Conservation (phyloP, 257 asterid species). For the Solanum corneliomulleri region DNA sequence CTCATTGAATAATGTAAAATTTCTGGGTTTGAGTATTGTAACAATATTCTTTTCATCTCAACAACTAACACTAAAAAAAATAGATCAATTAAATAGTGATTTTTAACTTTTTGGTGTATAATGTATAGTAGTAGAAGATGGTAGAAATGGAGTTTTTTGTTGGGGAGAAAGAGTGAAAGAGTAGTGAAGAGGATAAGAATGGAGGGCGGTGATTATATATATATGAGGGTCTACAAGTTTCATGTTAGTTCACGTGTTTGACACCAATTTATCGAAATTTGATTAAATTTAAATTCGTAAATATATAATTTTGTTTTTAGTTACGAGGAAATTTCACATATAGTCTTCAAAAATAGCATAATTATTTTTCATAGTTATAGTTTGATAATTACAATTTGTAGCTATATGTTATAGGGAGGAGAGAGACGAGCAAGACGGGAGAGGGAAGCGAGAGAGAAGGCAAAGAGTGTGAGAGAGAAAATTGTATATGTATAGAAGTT, state of each 20-base stretch:
- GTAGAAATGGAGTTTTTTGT: neutral
- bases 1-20: neutral
- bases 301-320: no score
- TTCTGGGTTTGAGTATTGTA: neutral
- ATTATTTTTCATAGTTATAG: no score
- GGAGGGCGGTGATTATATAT: neutral
- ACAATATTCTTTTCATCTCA: neutral
- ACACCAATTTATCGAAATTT: accelerated
- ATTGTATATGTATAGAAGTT: no score
- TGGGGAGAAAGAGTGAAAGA: neutral
- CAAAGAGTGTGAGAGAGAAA: no score
- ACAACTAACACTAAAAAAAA: neutral
- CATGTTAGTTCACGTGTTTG: neutral
- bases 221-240: neutral
- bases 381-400: no score
- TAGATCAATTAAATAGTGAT: no score
- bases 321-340: no score
- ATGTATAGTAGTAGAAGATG: neutral
- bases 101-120: neutral
- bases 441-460: no score
- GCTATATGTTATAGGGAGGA: no score
- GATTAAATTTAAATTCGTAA: neutral
- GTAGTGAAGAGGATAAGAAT: neutral
- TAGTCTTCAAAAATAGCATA: no score
- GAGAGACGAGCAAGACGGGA: no score